Conservation (phyloP, 257 asterid species). For the Solanum piurae region DNA sequence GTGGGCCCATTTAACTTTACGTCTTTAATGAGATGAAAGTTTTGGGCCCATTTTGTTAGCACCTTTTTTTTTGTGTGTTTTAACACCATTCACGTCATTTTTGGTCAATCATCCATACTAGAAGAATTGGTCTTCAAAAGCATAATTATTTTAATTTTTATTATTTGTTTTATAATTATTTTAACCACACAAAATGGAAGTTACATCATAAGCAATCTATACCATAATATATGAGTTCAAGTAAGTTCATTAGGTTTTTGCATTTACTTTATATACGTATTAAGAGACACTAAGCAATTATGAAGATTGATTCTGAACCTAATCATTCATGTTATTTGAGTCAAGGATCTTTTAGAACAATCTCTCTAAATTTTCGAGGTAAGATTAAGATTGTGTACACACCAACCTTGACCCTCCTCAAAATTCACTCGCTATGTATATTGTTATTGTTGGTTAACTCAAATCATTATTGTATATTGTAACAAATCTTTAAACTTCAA, state of each 20-base stretch:
- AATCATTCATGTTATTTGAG: not conserved
- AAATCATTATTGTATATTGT: not conserved
- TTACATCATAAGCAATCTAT: no score
- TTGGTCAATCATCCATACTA: not conserved
- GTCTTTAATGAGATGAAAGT: slow-evolving; percentile 17
- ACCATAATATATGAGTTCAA: not conserved
- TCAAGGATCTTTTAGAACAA: no score
- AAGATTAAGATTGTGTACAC: not conserved
- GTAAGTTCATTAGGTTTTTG: no score
- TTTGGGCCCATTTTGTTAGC: slow-evolving; percentile 3
- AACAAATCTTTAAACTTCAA: not conserved
- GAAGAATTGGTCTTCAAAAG: not conserved
- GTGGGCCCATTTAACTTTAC: slow-evolving; percentile 21
- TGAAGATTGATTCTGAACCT: no score
- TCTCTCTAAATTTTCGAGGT: no score
- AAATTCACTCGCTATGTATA: not conserved
- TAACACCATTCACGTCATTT: not conserved
- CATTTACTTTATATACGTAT: no score
- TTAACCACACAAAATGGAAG: not conserved
- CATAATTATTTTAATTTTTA: not conserved
- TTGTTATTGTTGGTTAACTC: not conserved
- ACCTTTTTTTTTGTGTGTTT: not conserved
- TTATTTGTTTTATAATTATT: not conserved
- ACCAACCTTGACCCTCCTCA: not conserved
- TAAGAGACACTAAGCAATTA: not conserved